Evolutionary conservation across 768 basidiomycete species (phyloP).

Genomic region (Lentinula raphanica): DNA sequence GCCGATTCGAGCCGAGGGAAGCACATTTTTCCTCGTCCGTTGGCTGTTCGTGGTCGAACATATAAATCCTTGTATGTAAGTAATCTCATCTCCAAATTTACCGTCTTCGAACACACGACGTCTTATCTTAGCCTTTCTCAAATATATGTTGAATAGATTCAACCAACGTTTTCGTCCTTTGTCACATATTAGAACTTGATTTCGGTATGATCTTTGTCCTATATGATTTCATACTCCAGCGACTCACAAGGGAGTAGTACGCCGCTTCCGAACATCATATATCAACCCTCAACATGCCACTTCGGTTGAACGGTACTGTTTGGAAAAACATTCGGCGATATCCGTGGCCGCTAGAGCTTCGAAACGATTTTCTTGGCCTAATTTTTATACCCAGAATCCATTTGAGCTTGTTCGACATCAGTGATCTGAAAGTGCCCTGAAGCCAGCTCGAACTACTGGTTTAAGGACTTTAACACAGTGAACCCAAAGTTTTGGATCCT

Average conservation of each 20-base stretch:
- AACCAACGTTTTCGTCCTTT: neutral
- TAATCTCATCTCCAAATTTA: neutral
- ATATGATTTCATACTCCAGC: neutral
- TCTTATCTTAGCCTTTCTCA: neutral
- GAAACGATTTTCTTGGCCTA: neutral
- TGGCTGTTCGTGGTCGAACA: neutral
- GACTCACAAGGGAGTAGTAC: neutral
- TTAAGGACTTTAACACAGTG: neutral
- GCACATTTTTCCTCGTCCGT: neutral
- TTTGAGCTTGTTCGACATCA: neutral
- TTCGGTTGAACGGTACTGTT: neutral
- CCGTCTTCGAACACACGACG: neutral
- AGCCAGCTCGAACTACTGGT: neutral
- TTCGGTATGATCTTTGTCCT: neutral
- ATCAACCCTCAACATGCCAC: neutral
- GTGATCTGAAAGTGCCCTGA: neutral
- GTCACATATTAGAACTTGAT: neutral
- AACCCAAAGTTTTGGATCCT: neutral
- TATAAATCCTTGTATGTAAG: neutral
- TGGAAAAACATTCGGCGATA: neutral
- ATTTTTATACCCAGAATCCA: neutral
- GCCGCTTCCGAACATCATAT: neutral
- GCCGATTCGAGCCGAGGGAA: neutral
- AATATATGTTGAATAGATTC: neutral
- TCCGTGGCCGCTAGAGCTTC: neutral